Evolutionary conservation across 2,329 filamentous ascomycete genomes (phyloP).

Genomic region (Diaporthe citri): DNA sequence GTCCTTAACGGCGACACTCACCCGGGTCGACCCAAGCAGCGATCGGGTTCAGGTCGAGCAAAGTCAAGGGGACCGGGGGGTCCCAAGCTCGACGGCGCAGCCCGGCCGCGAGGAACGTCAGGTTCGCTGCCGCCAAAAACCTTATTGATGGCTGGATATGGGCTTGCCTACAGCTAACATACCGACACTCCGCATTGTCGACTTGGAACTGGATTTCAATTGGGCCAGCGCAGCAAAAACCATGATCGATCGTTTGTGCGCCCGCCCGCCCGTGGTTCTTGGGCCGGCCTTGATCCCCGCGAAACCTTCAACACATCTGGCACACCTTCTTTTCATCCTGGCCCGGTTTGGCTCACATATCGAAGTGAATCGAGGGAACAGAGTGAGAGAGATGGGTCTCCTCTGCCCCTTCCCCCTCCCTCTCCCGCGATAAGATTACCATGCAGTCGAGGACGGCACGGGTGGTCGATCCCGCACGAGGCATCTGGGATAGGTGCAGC

Average conservation of each 20-base stretch:
- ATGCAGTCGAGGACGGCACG: slow-evolving; percentile 14
- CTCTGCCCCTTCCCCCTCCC: not conserved
- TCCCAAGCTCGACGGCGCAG: slow-evolving; percentile 3
- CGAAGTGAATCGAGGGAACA: slow-evolving; percentile 5
- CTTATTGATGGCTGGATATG: not conserved
- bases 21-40: not conserved
- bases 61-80: not conserved
- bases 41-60: not conserved
- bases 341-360: not conserved
- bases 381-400: not conserved
- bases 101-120: not conserved
- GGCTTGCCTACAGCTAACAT: not conserved
- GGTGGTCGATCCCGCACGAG: slow-evolving; percentile 13
- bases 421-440: slow-evolving; percentile 13
- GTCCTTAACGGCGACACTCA: not conserved
- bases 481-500: slow-evolving; percentile 10
- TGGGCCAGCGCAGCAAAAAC: slow-evolving; percentile 19
- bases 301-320: not conserved
- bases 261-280: not conserved
- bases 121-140: not conserved
- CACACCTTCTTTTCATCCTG: not conserved
- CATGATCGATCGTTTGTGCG: slow-evolving; percentile 21
- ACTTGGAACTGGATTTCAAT: not conserved
- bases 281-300: slow-evolving; percentile 19
- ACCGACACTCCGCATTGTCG: slow-evolving; percentile 7